Base-by-base conservation (phyloP, 208 protist species). In the Leishmania aethiopica region DNA sequence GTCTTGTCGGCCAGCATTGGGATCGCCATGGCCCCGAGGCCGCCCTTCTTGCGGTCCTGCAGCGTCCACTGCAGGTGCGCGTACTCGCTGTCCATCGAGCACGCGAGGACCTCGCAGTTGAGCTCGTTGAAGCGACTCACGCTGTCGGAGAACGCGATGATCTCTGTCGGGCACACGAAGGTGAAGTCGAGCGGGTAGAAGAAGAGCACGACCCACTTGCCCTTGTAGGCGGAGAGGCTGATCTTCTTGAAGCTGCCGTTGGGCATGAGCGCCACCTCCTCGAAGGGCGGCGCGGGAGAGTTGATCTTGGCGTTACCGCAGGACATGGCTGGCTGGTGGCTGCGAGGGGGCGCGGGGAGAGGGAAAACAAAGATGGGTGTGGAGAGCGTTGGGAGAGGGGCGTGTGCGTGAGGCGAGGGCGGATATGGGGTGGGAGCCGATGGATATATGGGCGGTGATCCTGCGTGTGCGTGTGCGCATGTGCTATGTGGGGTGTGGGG, bases 101-200 rank as follows among this genome's bases (percentile, higher is more conserved):
- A 93, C 80, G 92, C 95, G 78, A 99, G 86, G 49, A 99, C 91
- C 87, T 99, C 98, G 80, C 88, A 95, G 87, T 93, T 91, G 60
- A 96, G 71, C 77, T 89, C 88, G 45, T 82, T 81, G 92, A 99
- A 99, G 86, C 99, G 90, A 76, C 94, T 94, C 67, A 86, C 88
- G 82, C 88, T 84, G 80, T 99, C 97, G 62, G 87, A 95, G 95
- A 99, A 99, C 82, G 98, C 96, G 84, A 98, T 96, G 81, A 99
- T 98, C 93, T 99, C 98, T 22, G 98, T 99, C 55, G 98, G 98
- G 93, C 98, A 99, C 80, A 99, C 98, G 84, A 99, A 99, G 80
- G 97, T 99, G 92, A 99, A 99, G 90, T 99, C 98, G 45, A 99
- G 81, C 45, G 98, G 98, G 88, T 99, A 99, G 92, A 99, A 99